Percentiles rank a stretch among this genome's conserved stretches.
phyloP scores from a whole-genome alignment of 2,329 filamentous ascomycete genomes.

The Laburnicola sp. region DNA sequence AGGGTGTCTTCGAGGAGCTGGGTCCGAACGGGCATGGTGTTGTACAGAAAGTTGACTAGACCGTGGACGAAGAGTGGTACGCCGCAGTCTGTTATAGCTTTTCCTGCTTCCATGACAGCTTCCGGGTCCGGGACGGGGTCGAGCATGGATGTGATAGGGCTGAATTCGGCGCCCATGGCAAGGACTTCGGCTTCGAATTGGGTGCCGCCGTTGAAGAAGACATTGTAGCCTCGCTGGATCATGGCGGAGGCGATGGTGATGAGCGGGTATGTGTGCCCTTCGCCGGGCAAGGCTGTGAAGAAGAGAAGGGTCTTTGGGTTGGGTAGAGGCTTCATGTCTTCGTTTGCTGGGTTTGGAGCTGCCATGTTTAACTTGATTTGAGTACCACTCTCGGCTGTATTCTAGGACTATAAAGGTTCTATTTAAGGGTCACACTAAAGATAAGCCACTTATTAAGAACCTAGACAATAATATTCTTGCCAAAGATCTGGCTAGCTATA shows the following conservation, averaged over 20 bases:
- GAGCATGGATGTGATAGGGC: neutral
- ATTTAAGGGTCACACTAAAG: too few relatives aligned
- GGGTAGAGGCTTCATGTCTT: neutral
- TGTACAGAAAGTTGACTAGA: neutral
- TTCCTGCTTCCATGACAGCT: neutral
- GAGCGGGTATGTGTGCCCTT: conserved; percentile 1
- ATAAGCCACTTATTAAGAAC: too few relatives aligned
- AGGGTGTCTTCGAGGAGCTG: neutral
- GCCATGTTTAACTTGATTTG: too few relatives aligned
- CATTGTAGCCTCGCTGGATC: neutral
- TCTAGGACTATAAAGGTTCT: too few relatives aligned
- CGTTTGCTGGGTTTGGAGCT: too few relatives aligned
- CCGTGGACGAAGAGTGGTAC: conserved; percentile 1
- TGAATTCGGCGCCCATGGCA: neutral
- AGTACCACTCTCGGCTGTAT: too few relatives aligned
- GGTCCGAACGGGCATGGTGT: neutral
- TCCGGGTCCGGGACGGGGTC: neutral
- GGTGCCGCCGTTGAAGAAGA: neutral
- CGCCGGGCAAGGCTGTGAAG: conserved; percentile 1
- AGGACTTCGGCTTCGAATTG: neutral
- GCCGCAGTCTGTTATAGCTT: neutral
- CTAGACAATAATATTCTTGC: too few relatives aligned
- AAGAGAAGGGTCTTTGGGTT: neutral
- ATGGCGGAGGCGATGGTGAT: neutral
- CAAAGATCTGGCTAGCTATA: too few relatives aligned